Evolutionary conservation across 352 stramenopile species (phyloP).

Genomic region (Elongisporangium anandrum): DNA sequence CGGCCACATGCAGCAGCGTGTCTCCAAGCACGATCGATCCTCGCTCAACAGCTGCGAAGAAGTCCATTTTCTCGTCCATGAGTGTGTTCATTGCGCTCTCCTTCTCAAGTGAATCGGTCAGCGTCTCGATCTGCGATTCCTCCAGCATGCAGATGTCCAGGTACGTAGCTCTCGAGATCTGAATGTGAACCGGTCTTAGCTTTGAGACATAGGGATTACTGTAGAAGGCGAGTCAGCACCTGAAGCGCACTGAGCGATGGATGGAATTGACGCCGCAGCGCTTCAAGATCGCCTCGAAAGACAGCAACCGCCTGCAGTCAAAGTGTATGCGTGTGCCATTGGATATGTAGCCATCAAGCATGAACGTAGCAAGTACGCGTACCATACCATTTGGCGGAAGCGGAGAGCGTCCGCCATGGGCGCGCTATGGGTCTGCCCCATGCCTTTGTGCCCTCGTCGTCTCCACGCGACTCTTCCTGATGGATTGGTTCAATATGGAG

Average conservation of each 20-base stretch:
- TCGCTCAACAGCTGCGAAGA: conserved; percentile 57
- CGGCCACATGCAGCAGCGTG: conserved; percentile 68
- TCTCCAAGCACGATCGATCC: conserved; percentile 60
- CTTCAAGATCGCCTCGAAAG: conserved; percentile 43
- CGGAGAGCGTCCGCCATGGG: conserved; percentile 39
- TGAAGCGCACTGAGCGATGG: conserved; percentile 46
- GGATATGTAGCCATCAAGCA: not conserved
- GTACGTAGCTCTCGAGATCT: conserved; percentile 74
- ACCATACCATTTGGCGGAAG: conserved; percentile 53
- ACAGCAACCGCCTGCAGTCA: conserved; percentile 29
- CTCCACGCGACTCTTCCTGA: not conserved
- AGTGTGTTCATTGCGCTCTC: conserved; percentile 39
- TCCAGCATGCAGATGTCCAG: conserved; percentile 71
- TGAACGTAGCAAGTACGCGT: not conserved
- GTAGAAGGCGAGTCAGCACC: conserved; percentile 12
- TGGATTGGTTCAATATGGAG: not conserved
- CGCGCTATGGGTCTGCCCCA: conserved; percentile 63
- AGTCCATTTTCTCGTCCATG: conserved; percentile 75
- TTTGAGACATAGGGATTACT: too few species aligned
- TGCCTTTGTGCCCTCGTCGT: conserved; percentile 1
- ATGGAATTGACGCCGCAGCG: conserved; percentile 35
- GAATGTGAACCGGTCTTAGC: not conserved
- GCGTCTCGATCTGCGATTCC: conserved; percentile 39
- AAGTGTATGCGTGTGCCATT: not conserved
- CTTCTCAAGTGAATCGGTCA: conserved; percentile 58